Conservation (phyloP, 108 stramenopile genomes). For the Parmales sp. region DNA sequence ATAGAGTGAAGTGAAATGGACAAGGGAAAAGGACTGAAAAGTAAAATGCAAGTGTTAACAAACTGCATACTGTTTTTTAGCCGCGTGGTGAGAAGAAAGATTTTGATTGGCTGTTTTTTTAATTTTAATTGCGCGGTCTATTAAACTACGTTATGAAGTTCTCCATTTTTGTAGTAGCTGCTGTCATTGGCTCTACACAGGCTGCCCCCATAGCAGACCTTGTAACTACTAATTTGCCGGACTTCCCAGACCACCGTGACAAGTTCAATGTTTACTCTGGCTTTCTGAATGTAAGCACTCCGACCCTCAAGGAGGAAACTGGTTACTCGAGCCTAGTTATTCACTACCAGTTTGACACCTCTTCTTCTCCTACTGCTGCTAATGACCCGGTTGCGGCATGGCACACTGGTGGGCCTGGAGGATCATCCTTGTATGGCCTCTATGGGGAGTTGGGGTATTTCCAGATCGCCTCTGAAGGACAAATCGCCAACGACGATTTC, state of each 20-base stretch:
- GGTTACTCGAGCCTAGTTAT: not conserved
- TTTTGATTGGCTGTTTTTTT: too few species aligned
- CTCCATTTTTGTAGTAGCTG: too few species aligned
- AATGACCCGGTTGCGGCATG: not conserved
- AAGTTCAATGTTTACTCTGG: slow-evolving; percentile 1
- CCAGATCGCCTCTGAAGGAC: not conserved
- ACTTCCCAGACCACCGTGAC: not conserved
- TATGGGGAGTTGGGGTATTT: slow-evolving; percentile 4
- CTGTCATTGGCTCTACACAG: too few species aligned
- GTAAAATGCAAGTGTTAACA: too few species aligned
- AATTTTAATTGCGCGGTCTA: too few species aligned
- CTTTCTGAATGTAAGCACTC: not conserved
- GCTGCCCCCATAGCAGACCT: not conserved
- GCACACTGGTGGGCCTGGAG: slow-evolving; percentile 1
- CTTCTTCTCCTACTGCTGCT: not conserved
- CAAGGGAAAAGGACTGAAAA: too few species aligned
- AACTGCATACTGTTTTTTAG: too few species aligned
- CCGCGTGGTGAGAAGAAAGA: too few species aligned
- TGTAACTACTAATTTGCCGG: not conserved
- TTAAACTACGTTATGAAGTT: too few species aligned
- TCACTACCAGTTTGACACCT: not conserved
- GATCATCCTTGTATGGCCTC: not conserved
- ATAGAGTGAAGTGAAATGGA: too few species aligned
- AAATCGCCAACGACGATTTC: slow-evolving; percentile 4
- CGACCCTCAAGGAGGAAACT: not conserved